Conservation (phyloP, 148 eudicot species). For the Amaranthus palmeri region DNA sequence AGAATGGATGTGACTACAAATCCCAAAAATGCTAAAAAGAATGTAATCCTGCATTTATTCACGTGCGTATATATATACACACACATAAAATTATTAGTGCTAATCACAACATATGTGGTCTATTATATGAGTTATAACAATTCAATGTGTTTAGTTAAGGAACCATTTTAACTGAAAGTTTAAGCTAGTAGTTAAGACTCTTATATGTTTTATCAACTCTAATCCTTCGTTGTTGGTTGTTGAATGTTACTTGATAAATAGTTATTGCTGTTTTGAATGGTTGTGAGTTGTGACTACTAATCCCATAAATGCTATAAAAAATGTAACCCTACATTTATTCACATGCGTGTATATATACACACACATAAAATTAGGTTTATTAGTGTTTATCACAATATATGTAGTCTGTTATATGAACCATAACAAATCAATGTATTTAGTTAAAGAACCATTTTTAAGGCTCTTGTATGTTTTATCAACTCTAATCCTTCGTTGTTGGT, state of each 20-base stretch:
- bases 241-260: neutral
- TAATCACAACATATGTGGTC: neutral
- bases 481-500: neutral
- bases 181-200: too few species aligned
- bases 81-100: neutral
- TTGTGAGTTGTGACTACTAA: slow-evolving; percentile 11
- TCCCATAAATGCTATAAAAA: slow-evolving; percentile 12
- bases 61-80: neutral
- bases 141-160: too few species aligned
- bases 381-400: neutral
- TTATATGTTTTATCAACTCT: too few species aligned
- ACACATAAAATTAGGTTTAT: neutral
- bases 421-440: too few species aligned
- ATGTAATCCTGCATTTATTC: slow-evolving; percentile 18
- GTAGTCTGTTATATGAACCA: neutral
- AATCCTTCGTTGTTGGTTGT: neutral
- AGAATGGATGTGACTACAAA: slow-evolving; percentile 4
- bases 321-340: slow-evolving; percentile 17
- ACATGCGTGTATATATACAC: neutral
- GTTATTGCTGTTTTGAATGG: slow-evolving; percentile 4
- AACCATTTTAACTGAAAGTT: too few species aligned
- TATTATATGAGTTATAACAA: neutral
- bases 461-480: too few species aligned
- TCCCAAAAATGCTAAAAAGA: slow-evolving; percentile 11
- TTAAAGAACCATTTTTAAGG: too few species aligned